Percentiles rank a stretch among this genome's conserved stretches.
Evolutionary conservation across 192 early-diverging fungal species (phyloP).

Genomic region (Rhizophlyctis rosea): DNA sequence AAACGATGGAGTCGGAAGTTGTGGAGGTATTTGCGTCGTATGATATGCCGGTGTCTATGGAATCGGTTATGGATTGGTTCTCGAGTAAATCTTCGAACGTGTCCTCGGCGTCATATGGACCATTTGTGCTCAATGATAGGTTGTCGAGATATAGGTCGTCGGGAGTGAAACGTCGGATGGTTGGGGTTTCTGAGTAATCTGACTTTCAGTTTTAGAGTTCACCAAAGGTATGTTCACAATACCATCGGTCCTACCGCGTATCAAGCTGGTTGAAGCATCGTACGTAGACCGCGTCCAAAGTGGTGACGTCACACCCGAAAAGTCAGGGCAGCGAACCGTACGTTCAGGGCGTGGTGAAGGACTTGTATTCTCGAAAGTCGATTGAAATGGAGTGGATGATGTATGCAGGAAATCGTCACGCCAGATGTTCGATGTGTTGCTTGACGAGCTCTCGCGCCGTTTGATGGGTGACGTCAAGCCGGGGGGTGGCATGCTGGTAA

Average conservation of each 20-base stretch:
- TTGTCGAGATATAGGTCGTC: not conserved
- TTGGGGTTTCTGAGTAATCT: not conserved
- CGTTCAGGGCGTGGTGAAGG: too few relatives aligned
- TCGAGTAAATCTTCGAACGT: not conserved
- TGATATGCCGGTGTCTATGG: not conserved
- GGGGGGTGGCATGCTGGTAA: too few relatives aligned
- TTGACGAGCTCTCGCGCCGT: too few relatives aligned
- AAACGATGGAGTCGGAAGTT: slow-evolving; percentile 21
- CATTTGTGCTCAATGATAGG: not conserved
- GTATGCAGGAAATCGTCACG: too few relatives aligned
- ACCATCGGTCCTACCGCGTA: not conserved
- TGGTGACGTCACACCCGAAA: too few relatives aligned
- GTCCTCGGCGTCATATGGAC: not conserved
- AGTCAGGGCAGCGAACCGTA: too few relatives aligned
- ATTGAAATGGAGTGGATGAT: too few relatives aligned
- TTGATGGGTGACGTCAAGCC: too few relatives aligned
- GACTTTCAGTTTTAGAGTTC: not conserved
- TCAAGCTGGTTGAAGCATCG: not conserved
- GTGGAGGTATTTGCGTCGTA: not conserved
- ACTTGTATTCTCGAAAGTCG: too few relatives aligned
- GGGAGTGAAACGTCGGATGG: not conserved
- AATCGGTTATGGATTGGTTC: not conserved
- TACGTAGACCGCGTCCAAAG: too few relatives aligned
- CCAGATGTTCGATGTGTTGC: too few relatives aligned
- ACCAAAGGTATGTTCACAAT: not conserved